phyloP scores from a whole-genome alignment of 2,329 filamentous ascomycete species.

The Cladosporium sp. region DNA sequence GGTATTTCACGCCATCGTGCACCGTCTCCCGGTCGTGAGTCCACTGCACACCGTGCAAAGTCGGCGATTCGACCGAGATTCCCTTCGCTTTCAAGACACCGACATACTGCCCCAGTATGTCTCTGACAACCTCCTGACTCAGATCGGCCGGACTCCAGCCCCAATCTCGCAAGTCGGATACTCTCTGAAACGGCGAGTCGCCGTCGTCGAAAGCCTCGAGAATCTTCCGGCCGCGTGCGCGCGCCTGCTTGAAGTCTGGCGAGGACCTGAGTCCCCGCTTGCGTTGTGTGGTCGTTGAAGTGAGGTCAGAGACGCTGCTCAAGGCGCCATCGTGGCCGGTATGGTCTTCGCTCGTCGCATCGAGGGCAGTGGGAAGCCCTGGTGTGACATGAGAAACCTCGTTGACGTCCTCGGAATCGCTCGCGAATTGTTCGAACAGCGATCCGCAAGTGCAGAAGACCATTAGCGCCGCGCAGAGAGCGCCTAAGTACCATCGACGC shows the following conservation, averaged over 20 bases:
- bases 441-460: no score
- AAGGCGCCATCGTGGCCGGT: no score
- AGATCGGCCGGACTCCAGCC: background rate
- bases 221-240: background rate
- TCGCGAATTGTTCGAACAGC: no score
- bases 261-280: background rate
- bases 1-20: background rate
- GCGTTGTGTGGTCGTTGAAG: background rate
- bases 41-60: background rate
- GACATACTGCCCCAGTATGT: background rate
- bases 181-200: background rate
- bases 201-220: background rate
- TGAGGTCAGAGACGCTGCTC: no score
- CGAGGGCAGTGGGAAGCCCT: no score
- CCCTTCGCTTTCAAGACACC: background rate
- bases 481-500: no score
- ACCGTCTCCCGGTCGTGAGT: background rate
- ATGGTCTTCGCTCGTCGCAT: no score
- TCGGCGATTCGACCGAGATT: background rate
- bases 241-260: background rate
- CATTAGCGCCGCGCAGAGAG: no score
- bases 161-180: constrained; percentile 1
- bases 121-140: background rate
- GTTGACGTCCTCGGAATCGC: no score
- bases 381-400: no score